Percentiles rank a stretch among this genome's conserved stretches.
Evolutionary conservation across 2,329 filamentous ascomycete genomes (phyloP).

Genomic region (Aureobasidium pullulans): DNA sequence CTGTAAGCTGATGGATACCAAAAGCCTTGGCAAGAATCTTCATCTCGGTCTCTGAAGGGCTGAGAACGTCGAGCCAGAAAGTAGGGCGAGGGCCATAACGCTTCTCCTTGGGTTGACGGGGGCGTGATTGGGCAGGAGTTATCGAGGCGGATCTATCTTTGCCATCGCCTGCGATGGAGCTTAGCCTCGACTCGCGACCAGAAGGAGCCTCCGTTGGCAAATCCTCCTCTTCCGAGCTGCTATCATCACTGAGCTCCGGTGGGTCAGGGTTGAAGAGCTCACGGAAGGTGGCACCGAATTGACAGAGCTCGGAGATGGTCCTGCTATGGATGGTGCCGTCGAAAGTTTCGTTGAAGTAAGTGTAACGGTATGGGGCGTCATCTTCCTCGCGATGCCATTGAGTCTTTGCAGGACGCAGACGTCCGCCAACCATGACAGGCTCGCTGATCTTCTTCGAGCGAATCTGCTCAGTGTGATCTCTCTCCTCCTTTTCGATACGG

Average conservation of each 20-base stretch:
- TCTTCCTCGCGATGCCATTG: slow-evolving; percentile 84
- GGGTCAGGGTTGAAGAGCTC: slow-evolving; percentile 90
- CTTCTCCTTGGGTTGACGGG: slow-evolving; percentile 22
- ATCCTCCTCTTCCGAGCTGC: slow-evolving; percentile 56
- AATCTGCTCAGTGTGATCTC: slow-evolving; percentile 62
- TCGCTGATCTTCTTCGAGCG: slow-evolving; percentile 89
- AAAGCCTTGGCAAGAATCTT: slow-evolving; percentile 86
- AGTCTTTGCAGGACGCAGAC: slow-evolving; percentile 68
- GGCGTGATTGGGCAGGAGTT: slow-evolving; percentile 21
- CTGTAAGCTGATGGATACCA: slow-evolving; percentile 88
- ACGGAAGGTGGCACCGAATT: slow-evolving; percentile 73
- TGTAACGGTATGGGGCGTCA: slow-evolving; percentile 88
- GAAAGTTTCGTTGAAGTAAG: slow-evolving; percentile 97
- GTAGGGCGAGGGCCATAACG: slow-evolving; percentile 72
- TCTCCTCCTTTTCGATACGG: slow-evolving; percentile 78
- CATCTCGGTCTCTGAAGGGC: slow-evolving; percentile 92
- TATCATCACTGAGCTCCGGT: slow-evolving; percentile 63
- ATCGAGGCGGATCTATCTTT: slow-evolving; percentile 26
- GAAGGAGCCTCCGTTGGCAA: slow-evolving; percentile 20
- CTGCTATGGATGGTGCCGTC: slow-evolving; percentile 94
- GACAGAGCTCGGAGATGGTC: slow-evolving; percentile 85
- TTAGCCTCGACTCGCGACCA: slow-evolving; percentile 9
- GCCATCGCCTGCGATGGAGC: background rate
- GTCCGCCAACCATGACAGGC: slow-evolving; percentile 83
- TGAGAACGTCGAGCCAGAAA: slow-evolving; percentile 93